phyloP scores from a whole-genome alignment of 1,284 basidiomycete genomes.

The Marasmius oreades region DNA sequence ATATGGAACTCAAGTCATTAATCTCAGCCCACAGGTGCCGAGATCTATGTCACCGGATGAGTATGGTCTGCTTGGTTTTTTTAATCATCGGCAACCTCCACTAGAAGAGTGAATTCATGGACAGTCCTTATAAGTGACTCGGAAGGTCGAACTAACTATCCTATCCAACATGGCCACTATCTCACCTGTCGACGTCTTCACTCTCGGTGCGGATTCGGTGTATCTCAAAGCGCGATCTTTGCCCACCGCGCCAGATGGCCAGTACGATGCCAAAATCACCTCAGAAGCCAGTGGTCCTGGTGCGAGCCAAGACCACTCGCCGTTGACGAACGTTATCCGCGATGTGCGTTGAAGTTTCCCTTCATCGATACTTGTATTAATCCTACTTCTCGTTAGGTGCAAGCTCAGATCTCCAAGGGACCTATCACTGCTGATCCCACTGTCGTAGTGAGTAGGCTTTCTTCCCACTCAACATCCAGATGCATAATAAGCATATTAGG shows the following conservation, averaged over 20 bases:
- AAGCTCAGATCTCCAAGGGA: conserved; percentile 16
- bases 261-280: conserved; percentile 29
- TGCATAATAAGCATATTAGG: conserved; percentile 12
- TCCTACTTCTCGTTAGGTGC: conserved; percentile 11
- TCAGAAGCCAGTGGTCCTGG: conserved; percentile 19
- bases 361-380: background rate
- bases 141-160: background rate
- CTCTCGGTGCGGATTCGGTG: conserved; percentile 22
- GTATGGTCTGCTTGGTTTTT: too few relatives aligned
- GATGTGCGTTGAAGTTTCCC: background rate
- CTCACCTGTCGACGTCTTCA: conserved; percentile 17
- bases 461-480: background rate
- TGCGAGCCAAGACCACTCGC: conserved; percentile 22
- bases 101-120: too few relatives aligned
- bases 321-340: conserved; percentile 21
- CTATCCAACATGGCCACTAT: conserved; percentile 5
- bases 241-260: conserved; percentile 26
- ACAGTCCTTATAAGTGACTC: background rate
- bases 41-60: too few relatives aligned
- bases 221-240: conserved; percentile 25
- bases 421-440: conserved; percentile 15
- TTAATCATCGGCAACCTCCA: too few relatives aligned
- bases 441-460: conserved; percentile 15
- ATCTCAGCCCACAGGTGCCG: too few relatives aligned
- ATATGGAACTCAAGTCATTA: too few relatives aligned